These are phyloP conservation scores for Pleurotus djamor DNA, from an alignment of 768 basidiomycete species.

Conservation along the genomic window DNA sequence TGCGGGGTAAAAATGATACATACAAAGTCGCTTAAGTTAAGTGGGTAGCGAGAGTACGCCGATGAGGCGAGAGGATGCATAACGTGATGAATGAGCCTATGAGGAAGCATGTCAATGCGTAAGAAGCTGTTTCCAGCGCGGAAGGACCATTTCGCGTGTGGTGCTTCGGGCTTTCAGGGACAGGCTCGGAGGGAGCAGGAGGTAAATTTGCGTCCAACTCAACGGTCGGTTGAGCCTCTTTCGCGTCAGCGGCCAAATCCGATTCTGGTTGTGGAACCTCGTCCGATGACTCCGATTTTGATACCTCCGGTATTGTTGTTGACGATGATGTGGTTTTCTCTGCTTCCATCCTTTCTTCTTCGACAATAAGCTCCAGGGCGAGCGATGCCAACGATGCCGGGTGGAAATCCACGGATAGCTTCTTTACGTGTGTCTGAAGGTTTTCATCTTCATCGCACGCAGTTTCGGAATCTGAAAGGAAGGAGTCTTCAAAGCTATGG, in stretches of 20 bases:
- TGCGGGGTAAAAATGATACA: background rate
- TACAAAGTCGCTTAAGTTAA: constrained; percentile 12
- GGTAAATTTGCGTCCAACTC: background rate
- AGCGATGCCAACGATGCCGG: background rate
- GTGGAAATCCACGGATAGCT: background rate
- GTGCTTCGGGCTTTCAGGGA: background rate
- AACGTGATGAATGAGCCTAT: constrained; percentile 56
- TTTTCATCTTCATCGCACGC: constrained; percentile 5
- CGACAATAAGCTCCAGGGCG: background rate
- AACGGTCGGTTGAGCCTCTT: background rate
- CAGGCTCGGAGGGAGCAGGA: constrained; percentile 1
- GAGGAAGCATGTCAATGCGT: constrained; percentile 56
- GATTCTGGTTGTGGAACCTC: too few species aligned
- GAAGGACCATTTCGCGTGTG: constrained; percentile 15
- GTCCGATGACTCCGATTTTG: background rate
- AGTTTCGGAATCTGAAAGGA: background rate
- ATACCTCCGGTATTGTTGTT: too few species aligned
- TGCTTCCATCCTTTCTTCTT: background rate
- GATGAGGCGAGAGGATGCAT: constrained; percentile 44
- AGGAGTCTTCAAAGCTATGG: background rate
- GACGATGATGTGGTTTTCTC: too few species aligned
- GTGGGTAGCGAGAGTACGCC: constrained; percentile 38
- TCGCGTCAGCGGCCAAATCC: too few species aligned
- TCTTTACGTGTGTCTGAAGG: background rate
- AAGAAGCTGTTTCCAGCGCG: constrained; percentile 34